Conservation (phyloP, 495 filamentous ascomycete genomes). For the Podospora sp. region DNA sequence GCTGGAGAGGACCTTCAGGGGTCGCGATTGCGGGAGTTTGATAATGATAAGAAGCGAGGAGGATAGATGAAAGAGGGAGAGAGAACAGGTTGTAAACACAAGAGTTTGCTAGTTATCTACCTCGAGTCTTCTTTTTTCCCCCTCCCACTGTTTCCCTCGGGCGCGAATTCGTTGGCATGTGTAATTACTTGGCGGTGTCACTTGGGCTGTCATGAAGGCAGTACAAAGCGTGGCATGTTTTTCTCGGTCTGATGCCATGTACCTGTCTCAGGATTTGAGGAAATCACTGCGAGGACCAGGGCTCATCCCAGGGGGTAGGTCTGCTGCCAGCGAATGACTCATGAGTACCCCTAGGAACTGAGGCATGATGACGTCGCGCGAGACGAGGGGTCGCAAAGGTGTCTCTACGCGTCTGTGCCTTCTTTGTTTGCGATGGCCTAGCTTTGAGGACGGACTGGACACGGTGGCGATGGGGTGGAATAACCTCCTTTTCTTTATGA, state of each 20-base stretch:
- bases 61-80: not conserved
- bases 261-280: not conserved
- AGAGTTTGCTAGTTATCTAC: constrained; percentile 28
- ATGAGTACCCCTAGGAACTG: not conserved
- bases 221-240: not conserved
- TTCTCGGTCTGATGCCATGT: not conserved
- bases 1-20: constrained; percentile 14
- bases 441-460: too few species aligned
- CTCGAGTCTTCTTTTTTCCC: constrained; percentile 21
- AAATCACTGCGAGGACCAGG: not conserved
- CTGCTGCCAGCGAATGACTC: not conserved
- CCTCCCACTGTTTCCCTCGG: not conserved
- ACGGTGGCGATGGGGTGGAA: too few species aligned
- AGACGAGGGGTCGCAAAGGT: too few species aligned
- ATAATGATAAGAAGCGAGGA: not conserved
- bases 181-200: not conserved
- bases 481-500: too few species aligned
- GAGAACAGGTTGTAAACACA: constrained; percentile 22
- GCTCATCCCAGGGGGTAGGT: not conserved
- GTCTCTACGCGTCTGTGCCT: too few species aligned
- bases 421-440: not conserved
- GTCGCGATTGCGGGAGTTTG: constrained; percentile 6
- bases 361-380: not conserved
- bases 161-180: not conserved
- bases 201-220: not conserved